Percentiles rank a stretch among this genome's conserved stretches.
These are phyloP conservation scores for Alternaria metachromatica DNA, from an alignment of 2,329 filamentous ascomycete species.

Conservation along the genomic window DNA sequence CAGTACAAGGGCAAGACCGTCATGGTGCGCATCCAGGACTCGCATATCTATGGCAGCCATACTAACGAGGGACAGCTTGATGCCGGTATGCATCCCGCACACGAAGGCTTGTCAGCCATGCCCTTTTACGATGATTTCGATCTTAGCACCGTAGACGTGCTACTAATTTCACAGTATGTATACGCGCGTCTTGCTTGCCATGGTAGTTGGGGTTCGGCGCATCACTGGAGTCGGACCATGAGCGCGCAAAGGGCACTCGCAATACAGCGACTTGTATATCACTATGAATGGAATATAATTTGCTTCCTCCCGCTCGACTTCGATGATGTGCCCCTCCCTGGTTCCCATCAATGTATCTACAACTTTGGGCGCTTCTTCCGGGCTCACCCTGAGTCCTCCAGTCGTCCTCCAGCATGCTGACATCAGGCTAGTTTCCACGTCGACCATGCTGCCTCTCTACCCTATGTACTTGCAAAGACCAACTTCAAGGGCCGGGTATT, in stretches of 20 bases:
- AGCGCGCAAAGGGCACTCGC: slow-evolving; percentile 24
- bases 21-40: slow-evolving; percentile 70
- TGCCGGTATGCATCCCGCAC: slow-evolving; percentile 94
- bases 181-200: slow-evolving; percentile 23
- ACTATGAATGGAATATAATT: slow-evolving; percentile 52
- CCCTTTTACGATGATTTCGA: slow-evolving; percentile 99
- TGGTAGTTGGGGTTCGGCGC: slow-evolving; percentile 31
- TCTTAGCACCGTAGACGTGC: slow-evolving; percentile 93
- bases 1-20: slow-evolving; percentile 99
- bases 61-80: slow-evolving; percentile 71
- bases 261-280: slow-evolving; percentile 44
- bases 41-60: not conserved
- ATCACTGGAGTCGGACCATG: slow-evolving; percentile 43
- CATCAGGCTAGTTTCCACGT: slow-evolving; percentile 80
- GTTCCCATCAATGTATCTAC: slow-evolving; percentile 27
- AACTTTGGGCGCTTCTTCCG: slow-evolving; percentile 2
- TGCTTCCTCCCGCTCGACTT: slow-evolving; percentile 44
- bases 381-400: not conserved
- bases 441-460: slow-evolving; percentile 97
- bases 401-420: slow-evolving; percentile 26
- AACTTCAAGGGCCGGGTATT: slow-evolving; percentile 97
- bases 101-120: slow-evolving; percentile 89
- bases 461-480: slow-evolving; percentile 96
- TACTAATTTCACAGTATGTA: slow-evolving; percentile 98
- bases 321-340: slow-evolving; percentile 42